Percentiles rank a stretch among this genome's conserved stretches.
Evolutionary conservation across 305 asterid genomes (phyloP).

Genomic region (Fraxinus dipetala): DNA sequence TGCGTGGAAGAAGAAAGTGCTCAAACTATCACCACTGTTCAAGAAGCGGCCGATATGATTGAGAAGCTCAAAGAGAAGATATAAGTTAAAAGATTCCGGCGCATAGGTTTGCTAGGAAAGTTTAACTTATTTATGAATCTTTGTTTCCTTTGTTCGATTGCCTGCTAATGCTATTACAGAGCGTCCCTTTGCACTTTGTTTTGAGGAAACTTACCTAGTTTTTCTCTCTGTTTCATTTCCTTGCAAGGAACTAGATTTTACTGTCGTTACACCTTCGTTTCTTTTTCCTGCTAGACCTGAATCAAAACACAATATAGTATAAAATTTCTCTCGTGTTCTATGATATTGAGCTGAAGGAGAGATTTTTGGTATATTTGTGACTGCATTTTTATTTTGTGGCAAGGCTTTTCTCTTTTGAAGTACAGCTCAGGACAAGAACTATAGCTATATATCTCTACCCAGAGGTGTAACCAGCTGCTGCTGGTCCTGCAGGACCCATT

Average conservation of each 20-base stretch:
- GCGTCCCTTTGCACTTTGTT: not conserved
- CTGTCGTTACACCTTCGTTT: slow-evolving; percentile 4
- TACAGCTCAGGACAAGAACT: not conserved
- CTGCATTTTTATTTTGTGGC: not conserved
- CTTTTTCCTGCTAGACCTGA: not conserved
- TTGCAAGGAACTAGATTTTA: slow-evolving; percentile 23
- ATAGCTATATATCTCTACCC: not conserved
- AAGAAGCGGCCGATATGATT: slow-evolving; percentile 90
- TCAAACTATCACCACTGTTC: slow-evolving; percentile 74
- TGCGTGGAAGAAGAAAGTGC: slow-evolving; percentile 89
- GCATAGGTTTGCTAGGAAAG: slow-evolving; percentile 25
- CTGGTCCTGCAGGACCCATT: not conserved
- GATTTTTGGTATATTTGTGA: not conserved
- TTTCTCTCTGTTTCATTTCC: not conserved
- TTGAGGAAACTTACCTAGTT: not conserved
- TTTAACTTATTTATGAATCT: slow-evolving; percentile 13
- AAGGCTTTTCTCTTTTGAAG: not conserved
- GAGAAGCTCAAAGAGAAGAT: slow-evolving; percentile 61
- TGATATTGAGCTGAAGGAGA: not conserved
- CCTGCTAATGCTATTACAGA: not conserved
- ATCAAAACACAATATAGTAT: not conserved
- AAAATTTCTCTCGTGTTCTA: not conserved
- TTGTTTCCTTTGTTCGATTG: not conserved
- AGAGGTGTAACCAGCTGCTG: not conserved
- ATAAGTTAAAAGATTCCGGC: slow-evolving; percentile 19